phyloP scores from a whole-genome alignment of 331 rosid genomes.

The Malus hybrid region DNA sequence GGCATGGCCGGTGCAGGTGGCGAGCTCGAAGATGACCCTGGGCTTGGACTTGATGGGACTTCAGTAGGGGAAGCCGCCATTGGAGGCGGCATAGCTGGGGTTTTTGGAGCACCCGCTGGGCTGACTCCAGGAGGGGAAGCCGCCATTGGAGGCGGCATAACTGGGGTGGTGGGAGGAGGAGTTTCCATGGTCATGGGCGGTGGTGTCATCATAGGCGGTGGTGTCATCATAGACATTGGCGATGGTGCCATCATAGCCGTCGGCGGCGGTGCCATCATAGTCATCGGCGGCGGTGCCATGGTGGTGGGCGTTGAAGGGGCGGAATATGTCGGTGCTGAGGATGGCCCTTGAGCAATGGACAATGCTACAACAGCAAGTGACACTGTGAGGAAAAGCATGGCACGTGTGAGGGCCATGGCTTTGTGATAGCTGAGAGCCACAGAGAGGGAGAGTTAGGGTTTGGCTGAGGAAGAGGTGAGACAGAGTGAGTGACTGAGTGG shows the following conservation, averaged over 20 bases:
- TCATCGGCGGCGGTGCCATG: neutral
- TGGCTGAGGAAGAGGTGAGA: neutral
- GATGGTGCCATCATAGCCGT: neutral
- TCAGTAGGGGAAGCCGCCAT: neutral
- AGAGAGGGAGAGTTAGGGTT: neutral
- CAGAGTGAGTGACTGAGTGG: neutral
- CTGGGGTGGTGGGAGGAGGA: no score
- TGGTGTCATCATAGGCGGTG: neutral
- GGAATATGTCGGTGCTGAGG: constrained; percentile 35
- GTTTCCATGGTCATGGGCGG: neutral
- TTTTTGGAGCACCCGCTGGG: neutral
- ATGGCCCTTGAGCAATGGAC: constrained; percentile 53
- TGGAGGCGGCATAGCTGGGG: neutral
- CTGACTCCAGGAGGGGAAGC: neutral
- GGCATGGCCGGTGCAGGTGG: neutral
- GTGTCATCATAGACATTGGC: neutral
- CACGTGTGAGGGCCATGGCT: constrained; percentile 43
- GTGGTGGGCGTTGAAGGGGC: neutral
- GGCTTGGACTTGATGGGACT: neutral
- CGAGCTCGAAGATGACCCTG: neutral
- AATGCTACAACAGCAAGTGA: constrained; percentile 31
- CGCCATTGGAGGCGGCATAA: neutral
- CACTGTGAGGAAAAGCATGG: constrained; percentile 39
- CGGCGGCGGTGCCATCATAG: neutral
- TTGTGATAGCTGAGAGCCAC: neutral